phyloP scores from a whole-genome alignment of 2,329 filamentous ascomycete genomes.

The Colletotrichum endophyticum region DNA sequence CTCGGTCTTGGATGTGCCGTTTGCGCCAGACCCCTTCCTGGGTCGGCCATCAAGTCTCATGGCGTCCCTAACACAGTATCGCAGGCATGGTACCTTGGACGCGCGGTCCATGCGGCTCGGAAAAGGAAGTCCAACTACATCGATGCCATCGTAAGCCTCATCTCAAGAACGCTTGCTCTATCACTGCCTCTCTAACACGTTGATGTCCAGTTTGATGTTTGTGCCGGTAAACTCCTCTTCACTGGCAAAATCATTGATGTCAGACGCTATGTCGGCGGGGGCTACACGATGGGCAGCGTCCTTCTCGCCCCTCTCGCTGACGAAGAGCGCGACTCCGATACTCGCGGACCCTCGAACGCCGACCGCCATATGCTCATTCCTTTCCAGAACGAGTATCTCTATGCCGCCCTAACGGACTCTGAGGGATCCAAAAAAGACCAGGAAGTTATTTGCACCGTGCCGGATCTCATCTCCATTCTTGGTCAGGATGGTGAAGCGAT shows the following conservation, averaged over 20 bases:
- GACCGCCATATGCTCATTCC: slow-evolving; percentile 41
- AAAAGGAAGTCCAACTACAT: slow-evolving; percentile 30
- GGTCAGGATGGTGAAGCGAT: slow-evolving; percentile 53
- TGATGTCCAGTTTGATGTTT: slow-evolving; percentile 22
- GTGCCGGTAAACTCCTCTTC: slow-evolving; percentile 39
- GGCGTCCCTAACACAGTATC: slow-evolving; percentile 37
- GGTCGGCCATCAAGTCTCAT: slow-evolving; percentile 35
- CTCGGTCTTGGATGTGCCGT: slow-evolving; percentile 42
- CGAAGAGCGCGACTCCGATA: slow-evolving; percentile 29
- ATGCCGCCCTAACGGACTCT: slow-evolving; percentile 36
- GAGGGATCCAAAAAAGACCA: slow-evolving; percentile 31
- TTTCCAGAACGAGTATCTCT: slow-evolving; percentile 47
- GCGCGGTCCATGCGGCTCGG: slow-evolving; percentile 33
- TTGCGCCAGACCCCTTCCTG: slow-evolving; percentile 36
- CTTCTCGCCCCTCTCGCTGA: slow-evolving; percentile 32
- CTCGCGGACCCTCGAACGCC: neutral
- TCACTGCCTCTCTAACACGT: neutral
- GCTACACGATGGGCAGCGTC: slow-evolving; percentile 45
- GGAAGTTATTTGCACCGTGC: slow-evolving; percentile 38
- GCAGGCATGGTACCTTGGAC: slow-evolving; percentile 37
- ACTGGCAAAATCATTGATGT: slow-evolving; percentile 46
- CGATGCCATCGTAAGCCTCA: slow-evolving; percentile 23
- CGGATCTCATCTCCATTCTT: slow-evolving; percentile 39
- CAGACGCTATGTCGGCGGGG: slow-evolving; percentile 39
- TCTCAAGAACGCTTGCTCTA: neutral